Evolutionary conservation across 129 eudicot genomes (phyloP).

Genomic region (Centella asiatica): DNA sequence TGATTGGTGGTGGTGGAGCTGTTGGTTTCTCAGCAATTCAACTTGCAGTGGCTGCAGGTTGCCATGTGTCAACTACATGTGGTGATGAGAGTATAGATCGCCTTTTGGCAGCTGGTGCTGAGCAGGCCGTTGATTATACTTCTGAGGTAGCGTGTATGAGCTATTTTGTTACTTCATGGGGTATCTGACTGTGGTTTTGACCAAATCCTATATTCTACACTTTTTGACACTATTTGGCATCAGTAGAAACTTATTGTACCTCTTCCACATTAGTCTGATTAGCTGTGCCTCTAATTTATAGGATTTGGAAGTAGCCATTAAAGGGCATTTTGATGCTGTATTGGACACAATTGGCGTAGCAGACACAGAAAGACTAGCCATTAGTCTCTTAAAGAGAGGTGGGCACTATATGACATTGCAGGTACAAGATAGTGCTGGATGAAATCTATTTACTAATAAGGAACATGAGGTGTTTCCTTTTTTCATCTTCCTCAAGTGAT

Average conservation of each 20-base stretch:
- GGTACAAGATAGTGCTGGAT: slow-evolving; percentile 27
- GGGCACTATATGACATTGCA: slow-evolving; percentile 97
- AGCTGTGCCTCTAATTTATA: slow-evolving; percentile 25
- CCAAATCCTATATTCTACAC: background rate
- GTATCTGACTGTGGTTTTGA: slow-evolving; percentile 4
- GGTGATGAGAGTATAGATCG: slow-evolving; percentile 79
- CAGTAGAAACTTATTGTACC: background rate
- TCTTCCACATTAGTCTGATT: too few relatives aligned
- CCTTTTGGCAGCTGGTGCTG: slow-evolving; percentile 77
- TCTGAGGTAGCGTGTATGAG: slow-evolving; percentile 50
- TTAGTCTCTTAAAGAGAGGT: slow-evolving; percentile 72
- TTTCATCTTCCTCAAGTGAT: background rate
- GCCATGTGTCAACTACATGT: slow-evolving; percentile 81
- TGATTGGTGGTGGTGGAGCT: slow-evolving; percentile 97
- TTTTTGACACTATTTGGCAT: background rate
- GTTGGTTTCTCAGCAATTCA: slow-evolving; percentile 92
- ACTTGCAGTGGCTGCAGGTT: slow-evolving; percentile 78
- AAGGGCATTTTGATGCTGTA: slow-evolving; percentile 88
- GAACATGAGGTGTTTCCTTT: slow-evolving; percentile 1
- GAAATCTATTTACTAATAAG: background rate
- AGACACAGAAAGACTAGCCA: slow-evolving; percentile 70
- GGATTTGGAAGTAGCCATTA: slow-evolving; percentile 62
- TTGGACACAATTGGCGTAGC: slow-evolving; percentile 87
- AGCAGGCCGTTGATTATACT: slow-evolving; percentile 80
- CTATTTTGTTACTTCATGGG: background rate